These are phyloP conservation scores for Akanthomyces uredinophilus DNA, from an alignment of 2,329 filamentous ascomycete genomes.

Conservation along the genomic window DNA sequence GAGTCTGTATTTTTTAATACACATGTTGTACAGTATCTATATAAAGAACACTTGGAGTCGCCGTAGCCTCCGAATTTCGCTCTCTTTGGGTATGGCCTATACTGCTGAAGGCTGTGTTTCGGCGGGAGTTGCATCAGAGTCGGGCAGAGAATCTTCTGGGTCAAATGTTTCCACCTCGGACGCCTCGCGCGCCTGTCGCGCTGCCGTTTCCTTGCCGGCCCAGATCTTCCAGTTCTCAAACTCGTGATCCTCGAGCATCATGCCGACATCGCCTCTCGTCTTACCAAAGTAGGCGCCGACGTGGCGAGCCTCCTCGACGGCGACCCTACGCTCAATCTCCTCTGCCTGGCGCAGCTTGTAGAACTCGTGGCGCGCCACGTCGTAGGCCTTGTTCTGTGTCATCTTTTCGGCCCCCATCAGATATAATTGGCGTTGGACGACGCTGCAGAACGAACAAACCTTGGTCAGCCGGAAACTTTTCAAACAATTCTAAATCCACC, in stretches of 20 bases:
- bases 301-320: conserved; percentile 78
- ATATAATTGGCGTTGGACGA: conserved; percentile 86
- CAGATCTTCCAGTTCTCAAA: conserved; percentile 84
- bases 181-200: conserved; percentile 34
- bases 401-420: conserved; percentile 65
- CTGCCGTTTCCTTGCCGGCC: conserved; percentile 51
- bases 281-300: conserved; percentile 88
- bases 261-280: conserved; percentile 66
- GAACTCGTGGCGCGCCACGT: conserved; percentile 82
- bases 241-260: conserved; percentile 72
- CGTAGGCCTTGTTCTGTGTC: conserved; percentile 69
- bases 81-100: background rate
- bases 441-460: conserved; percentile 46
- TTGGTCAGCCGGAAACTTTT: background rate
- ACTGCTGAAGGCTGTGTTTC: conserved; percentile 10
- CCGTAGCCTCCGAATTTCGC: background rate
- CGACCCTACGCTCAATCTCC: conserved; percentile 76
- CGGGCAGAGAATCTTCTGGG: conserved; percentile 23
- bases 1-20: conserved; percentile 17
- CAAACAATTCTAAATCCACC: no score
- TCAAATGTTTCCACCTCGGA: conserved; percentile 45
- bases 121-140: conserved; percentile 22
- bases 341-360: conserved; percentile 77
- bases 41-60: background rate
- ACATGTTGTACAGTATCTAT: conserved; percentile 20